Base-by-base conservation (phyloP, 2,329 filamentous ascomycete species). In the Botrytis pseudocinerea region DNA sequence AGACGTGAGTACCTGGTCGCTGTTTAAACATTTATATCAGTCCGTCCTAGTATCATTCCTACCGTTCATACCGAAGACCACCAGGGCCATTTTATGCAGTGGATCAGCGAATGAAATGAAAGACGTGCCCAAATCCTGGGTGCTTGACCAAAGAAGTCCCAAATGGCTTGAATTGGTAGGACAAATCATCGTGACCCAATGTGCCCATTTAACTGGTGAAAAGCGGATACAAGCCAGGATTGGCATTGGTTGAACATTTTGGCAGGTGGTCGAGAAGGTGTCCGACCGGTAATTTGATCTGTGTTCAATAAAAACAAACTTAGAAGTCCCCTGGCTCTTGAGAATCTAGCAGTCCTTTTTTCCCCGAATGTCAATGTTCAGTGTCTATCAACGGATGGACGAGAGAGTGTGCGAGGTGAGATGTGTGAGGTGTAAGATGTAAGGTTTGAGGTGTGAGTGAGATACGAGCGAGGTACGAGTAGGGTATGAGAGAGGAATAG, bases 261-360 rank as follows among this genome's bases (percentile, higher is more conserved):
- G 64, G 35, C 48, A 54, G 64, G 35, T 68, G 64, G 64, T 57
- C 35, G 35, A 68, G 64, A 68, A 42, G 46, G 35, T 42, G 32
- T 57, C 46, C 46, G 64, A 68, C 64, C 64, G 64, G 64, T 68
- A 68, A 68, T 68, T 68, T 68, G 64, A 68, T 68, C 63, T 51
- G 46, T 66, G 63, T 54, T 68, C 44, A 66, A 66, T 51, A 44
- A 66, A 35, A 38, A 46, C 18, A 44, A 64, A 46, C 38, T 63
- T 44, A 18, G 9, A 38, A 40, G 32, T 14, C 14, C 20, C 20
- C 59, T 61, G 32, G 12, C 35, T 64, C 32, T 38, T 9, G 7
- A 38, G 38, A 38, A 38, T 38, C 46, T 35, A n/a, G 51, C 4
- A 8, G 22, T 44, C 20, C n/a, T 28, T n/a, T 38, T 38, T 65